phyloP scores from a whole-genome alignment of 1,139 yeast genomes.

The Saccharomyces hybrid region DNA sequence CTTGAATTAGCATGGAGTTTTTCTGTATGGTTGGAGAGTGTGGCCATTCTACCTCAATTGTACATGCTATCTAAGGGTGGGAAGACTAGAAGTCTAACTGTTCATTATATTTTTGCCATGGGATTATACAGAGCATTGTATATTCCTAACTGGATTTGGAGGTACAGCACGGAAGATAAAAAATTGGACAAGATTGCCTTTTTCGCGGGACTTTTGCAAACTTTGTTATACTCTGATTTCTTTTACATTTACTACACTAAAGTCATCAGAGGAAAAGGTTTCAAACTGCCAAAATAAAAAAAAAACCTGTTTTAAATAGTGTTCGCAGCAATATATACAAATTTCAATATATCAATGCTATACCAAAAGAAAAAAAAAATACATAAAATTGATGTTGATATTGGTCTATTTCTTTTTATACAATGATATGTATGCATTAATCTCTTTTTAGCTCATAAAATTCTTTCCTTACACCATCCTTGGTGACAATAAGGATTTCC shows the following conservation, averaged over 20 bases:
- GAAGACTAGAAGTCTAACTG: conserved; percentile 77
- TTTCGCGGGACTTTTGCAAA: conserved; percentile 76
- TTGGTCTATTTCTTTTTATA: background rate
- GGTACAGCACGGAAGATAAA: conserved; percentile 61
- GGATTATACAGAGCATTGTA: conserved; percentile 85
- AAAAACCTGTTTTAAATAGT: background rate
- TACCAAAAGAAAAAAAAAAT: background rate
- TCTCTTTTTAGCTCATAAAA: conserved; percentile 85
- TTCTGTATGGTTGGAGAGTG: conserved; percentile 80
- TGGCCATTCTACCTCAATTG: conserved; percentile 87
- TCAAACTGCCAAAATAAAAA: conserved; percentile 63
- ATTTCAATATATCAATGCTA: conserved; percentile 1
- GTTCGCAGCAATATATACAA: background rate
- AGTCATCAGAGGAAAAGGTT: conserved; percentile 76
- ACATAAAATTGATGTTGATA: conserved; percentile 1
- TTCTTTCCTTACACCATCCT: conserved; percentile 83
- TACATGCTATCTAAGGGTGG: conserved; percentile 87
- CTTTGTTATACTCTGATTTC: conserved; percentile 85
- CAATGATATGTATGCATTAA: conserved; percentile 32
- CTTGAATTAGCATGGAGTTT: conserved; percentile 69
- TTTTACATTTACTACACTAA: conserved; percentile 82
- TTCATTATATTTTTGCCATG: conserved; percentile 88
- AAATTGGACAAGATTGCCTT: conserved; percentile 61
- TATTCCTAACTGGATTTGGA: conserved; percentile 91
- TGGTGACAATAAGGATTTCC: conserved; percentile 83